A percentile compares a stretch with the other conserved stretches of the same genome.
Evolutionary conservation across 352 stramenopile genomes (phyloP).

Genomic region (Phytophthora citricola): DNA sequence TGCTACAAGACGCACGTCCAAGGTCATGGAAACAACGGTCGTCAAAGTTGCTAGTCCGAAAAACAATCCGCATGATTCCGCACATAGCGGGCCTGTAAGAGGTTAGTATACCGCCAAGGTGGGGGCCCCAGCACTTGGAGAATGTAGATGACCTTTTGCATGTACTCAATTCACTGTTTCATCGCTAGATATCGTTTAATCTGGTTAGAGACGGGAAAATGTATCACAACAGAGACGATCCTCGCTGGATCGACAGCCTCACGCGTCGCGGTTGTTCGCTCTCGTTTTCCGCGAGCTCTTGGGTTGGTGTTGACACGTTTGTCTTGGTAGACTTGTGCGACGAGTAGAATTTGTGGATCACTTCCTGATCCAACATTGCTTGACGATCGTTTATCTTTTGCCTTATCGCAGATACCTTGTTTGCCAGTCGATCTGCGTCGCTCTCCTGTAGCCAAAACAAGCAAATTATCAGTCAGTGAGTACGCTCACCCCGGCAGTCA

Average conservation of each 20-base stretch:
- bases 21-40: constrained; percentile 12
- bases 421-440: constrained; percentile 11
- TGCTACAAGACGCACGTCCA: constrained; percentile 1
- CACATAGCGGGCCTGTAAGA: too few species aligned
- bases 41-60: constrained; percentile 28
- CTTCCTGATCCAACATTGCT: constrained; percentile 17
- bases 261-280: constrained; percentile 6
- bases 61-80: background rate
- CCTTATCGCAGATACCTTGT: constrained; percentile 17
- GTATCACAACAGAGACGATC: too few species aligned
- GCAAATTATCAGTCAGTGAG: background rate
- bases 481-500: background rate
- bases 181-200: too few species aligned
- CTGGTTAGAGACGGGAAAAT: too few species aligned
- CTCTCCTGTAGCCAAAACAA: constrained; percentile 23
- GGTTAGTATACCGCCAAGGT: too few species aligned
- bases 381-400: constrained; percentile 27
- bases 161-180: too few species aligned
- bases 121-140: too few species aligned
- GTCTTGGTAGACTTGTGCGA: constrained; percentile 4
- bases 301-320: background rate
- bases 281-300: background rate
- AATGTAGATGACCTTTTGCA: too few species aligned
- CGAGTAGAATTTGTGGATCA: constrained; percentile 21
- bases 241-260: too few species aligned